Evolutionary conservation across 1,284 basidiomycete species (phyloP).

Genomic region (Athelia sp.): DNA sequence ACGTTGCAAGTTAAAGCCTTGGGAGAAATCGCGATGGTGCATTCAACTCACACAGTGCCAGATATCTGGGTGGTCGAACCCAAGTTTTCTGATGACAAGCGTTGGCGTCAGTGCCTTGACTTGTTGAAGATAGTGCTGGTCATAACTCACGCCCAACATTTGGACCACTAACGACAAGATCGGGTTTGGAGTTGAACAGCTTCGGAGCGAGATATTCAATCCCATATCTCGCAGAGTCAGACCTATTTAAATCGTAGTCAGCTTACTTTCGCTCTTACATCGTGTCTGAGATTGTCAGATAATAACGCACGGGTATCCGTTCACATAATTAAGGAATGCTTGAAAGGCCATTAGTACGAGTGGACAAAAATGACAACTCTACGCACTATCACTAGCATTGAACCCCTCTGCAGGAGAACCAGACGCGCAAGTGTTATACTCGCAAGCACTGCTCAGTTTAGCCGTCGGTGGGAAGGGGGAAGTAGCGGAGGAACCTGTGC

Average conservation of each 20-base stretch:
- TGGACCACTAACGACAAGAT: conserved; percentile 46
- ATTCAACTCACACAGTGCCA: conserved; percentile 40
- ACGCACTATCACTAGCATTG: conserved; percentile 37
- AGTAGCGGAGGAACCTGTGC: no score
- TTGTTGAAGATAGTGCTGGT: no score
- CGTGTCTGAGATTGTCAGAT: neutral
- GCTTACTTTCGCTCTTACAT: no score
- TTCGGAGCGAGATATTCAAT: conserved; percentile 42
- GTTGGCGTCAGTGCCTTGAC: no score
- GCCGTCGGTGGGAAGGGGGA: no score
- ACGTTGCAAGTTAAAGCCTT: neutral
- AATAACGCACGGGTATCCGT: conserved; percentile 32
- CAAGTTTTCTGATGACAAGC: conserved; percentile 30
- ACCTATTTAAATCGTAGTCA: conserved; percentile 16
- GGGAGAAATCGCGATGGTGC: neutral
- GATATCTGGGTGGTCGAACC: conserved; percentile 29
- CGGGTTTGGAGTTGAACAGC: conserved; percentile 36
- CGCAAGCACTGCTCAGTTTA: conserved; percentile 22
- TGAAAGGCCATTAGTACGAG: neutral
- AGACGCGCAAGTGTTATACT: conserved; percentile 35
- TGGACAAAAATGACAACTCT: neutral
- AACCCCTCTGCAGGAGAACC: conserved; percentile 40
- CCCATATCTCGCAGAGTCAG: conserved; percentile 40
- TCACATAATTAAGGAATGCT: conserved; percentile 36
- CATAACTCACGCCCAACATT: conserved; percentile 43